Evolutionary conservation across 257 asterid genomes (phyloP), one percentile per base, ranked within the genome.

Genomic region (Nicotiana undulata): DNA sequence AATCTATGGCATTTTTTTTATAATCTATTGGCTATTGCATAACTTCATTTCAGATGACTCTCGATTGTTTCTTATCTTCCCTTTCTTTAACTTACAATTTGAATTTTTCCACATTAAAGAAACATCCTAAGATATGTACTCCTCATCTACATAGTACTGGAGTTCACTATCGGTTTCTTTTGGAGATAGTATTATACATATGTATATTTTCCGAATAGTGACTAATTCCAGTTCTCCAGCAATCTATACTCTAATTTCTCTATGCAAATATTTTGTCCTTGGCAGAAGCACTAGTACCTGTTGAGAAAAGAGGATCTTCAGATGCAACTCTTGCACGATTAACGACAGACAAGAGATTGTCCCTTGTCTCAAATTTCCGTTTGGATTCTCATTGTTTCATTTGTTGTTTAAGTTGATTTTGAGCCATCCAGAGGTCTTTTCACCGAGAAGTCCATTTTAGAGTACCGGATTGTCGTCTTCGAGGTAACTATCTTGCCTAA

Each of bases 291-390:
- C 81, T 92, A 64, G 97, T 88, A 84, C 83, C 89, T 32, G 89
- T 24, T 46, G 97, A 91, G 88, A 92, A 89, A 85, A 93, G 15
- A 20, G 77, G 97, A 85, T 94, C 99, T 70, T n/a, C n/a, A n/a
- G n/a, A n/a, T n/a, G n/a, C n/a, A n/a, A n/a, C n/a, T n/a, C n/a
- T n/a, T n/a, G n/a, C n/a, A n/a, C n/a, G n/a, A n/a, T n/a, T n/a
- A n/a, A n/a, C n/a, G n/a, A n/a, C n/a, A n/a, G n/a, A n/a, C n/a
- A n/a, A n/a, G n/a, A n/a, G n/a, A n/a, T n/a, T n/a, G n/a, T n/a
- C n/a, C n/a, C n/a, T n/a, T n/a, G n/a, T n/a, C n/a, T n/a, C n/a
- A n/a, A n/a, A n/a, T n/a, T n/a, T n/a, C n/a, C n/a, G n/a, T n/a
- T n/a, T n/a, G n/a, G n/a, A n/a, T n/a, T n/a, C n/a, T n/a, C n/a